phyloP scores from a whole-genome alignment of 1,284 basidiomycete species.

The Fistulinella cinereoalba region DNA sequence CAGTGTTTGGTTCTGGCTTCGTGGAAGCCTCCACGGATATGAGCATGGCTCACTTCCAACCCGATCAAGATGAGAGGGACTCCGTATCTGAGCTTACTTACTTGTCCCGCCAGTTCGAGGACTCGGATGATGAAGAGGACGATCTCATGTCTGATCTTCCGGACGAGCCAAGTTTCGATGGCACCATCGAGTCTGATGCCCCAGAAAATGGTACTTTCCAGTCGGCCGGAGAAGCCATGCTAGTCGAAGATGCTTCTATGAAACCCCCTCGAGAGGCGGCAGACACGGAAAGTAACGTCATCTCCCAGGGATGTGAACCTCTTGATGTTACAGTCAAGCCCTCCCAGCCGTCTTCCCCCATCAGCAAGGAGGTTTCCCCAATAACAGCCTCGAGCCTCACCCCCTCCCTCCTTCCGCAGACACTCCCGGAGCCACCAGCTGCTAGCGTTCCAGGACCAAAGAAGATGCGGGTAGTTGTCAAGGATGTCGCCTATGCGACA shows the following conservation, averaged over 20 bases:
- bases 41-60: constrained; percentile 6
- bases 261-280: constrained; percentile 8
- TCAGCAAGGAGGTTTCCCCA: constrained; percentile 23
- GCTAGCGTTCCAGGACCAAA: constrained; percentile 38
- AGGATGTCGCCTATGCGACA: constrained; percentile 79
- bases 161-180: constrained; percentile 33
- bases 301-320: constrained; percentile 12
- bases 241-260: constrained; percentile 8
- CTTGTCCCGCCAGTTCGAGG: constrained; percentile 45
- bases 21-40: constrained; percentile 46
- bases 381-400: constrained; percentile 10
- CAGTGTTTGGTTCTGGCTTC: constrained; percentile 73
- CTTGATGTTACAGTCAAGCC: constrained; percentile 36
- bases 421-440: neutral
- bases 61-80: constrained; percentile 26
- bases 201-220: constrained; percentile 7
- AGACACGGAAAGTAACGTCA: constrained; percentile 1
- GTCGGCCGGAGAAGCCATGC: too few species aligned
- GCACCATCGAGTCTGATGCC: constrained; percentile 23
- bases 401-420: too few species aligned
- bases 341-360: constrained; percentile 35
- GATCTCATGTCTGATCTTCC: constrained; percentile 25
- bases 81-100: constrained; percentile 28
- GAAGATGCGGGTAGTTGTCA: constrained; percentile 64
- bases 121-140: constrained; percentile 62